Evolutionary conservation across 2,329 filamentous ascomycete genomes (phyloP).

Genomic region (Paraphaeosphaeria sporulosa): DNA sequence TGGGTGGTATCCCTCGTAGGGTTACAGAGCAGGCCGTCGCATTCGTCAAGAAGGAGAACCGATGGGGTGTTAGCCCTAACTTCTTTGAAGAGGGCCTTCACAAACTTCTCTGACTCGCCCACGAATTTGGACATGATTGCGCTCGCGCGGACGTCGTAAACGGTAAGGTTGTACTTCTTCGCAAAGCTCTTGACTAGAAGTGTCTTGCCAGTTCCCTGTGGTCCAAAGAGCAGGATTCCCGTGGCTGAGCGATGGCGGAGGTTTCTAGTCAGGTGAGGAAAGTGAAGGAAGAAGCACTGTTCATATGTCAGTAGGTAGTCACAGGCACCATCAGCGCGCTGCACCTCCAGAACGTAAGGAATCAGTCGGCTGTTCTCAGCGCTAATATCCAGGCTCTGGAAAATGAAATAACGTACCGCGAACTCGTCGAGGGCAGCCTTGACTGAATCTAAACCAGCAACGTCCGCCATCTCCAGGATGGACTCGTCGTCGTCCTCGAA

Average conservation of each 20-base stretch:
- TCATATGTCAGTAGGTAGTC: background rate
- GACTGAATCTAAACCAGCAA: background rate
- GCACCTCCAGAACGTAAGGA: too few relatives aligned
- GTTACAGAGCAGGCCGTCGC: background rate
- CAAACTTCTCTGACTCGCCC: background rate
- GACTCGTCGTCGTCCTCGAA: background rate
- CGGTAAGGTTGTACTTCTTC: background rate
- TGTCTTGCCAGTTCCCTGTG: background rate
- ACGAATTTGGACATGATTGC: background rate
- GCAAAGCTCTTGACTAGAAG: background rate
- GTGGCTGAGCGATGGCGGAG: background rate
- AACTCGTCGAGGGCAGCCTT: background rate
- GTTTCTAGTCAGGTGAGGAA: background rate
- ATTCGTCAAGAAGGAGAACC: background rate
- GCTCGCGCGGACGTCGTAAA: background rate
- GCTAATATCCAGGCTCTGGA: too few relatives aligned
- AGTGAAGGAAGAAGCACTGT: background rate
- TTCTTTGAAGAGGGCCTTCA: background rate
- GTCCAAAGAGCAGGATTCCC: background rate
- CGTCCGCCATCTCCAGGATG: background rate
- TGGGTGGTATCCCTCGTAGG: background rate
- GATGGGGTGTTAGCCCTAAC: background rate
- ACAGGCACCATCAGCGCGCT: too few relatives aligned
- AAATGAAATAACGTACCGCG: background rate
- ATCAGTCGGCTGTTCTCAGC: too few relatives aligned